Evolutionary conservation across 2,329 filamentous ascomycete genomes (phyloP).

Genomic region (Penicillium nordicum): DNA sequence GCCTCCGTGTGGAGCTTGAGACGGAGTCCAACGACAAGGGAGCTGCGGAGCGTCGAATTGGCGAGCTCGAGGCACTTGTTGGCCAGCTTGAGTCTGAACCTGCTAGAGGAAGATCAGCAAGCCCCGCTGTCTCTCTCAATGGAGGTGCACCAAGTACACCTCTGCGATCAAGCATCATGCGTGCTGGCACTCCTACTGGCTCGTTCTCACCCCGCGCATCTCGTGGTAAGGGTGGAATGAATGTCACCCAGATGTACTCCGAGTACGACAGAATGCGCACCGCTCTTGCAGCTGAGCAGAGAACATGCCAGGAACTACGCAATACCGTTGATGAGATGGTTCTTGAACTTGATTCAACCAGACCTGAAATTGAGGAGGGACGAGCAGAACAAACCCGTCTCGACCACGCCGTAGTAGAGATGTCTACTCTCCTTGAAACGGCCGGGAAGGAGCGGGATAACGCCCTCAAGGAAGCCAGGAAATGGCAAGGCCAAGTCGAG

Average conservation of each 20-base stretch:
- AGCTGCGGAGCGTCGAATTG: conserved; percentile 59
- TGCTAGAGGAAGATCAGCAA: conserved; percentile 47
- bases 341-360: conserved; percentile 75
- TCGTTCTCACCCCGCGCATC: conserved; percentile 54
- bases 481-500: conserved; percentile 69
- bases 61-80: conserved; percentile 62
- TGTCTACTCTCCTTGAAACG: conserved; percentile 78
- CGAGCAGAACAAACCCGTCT: conserved; percentile 76
- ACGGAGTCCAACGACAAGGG: conserved; percentile 59
- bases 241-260: conserved; percentile 61
- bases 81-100: conserved; percentile 58
- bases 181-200: conserved; percentile 45
- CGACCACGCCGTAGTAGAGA: conserved; percentile 74
- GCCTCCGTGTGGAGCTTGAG: conserved; percentile 53
- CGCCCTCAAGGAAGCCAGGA: conserved; percentile 73
- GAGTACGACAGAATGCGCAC: conserved; percentile 63
- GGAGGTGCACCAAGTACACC: conserved; percentile 49
- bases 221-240: conserved; percentile 53
- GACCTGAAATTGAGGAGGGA: conserved; percentile 83
- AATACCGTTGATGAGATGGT: conserved; percentile 82
- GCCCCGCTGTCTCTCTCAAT: conserved; percentile 53
- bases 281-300: conserved; percentile 69
- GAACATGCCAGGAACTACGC: conserved; percentile 69
- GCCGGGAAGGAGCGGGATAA: conserved; percentile 75
- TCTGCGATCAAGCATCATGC: conserved; percentile 35